These are phyloP conservation scores for Dryadomyces quercus-mongolicae DNA, from an alignment of 2,329 filamentous ascomycete species.

Conservation along the genomic window DNA sequence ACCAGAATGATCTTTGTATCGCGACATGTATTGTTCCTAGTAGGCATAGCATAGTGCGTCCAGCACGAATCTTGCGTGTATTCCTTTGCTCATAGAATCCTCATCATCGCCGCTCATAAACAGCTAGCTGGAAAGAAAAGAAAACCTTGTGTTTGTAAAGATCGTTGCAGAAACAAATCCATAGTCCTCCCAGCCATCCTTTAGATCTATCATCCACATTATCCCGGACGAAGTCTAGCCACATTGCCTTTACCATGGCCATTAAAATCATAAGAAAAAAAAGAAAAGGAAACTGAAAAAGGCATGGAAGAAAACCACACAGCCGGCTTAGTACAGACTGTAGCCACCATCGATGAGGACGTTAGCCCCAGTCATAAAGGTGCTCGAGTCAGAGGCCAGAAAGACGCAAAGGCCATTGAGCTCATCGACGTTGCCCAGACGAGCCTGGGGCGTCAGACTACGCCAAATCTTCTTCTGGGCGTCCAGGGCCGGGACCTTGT, in stretches of 20 bases:
- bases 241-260: neutral
- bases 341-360: constrained; percentile 61
- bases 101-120: neutral
- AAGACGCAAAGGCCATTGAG: constrained; percentile 68
- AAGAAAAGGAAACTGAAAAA: neutral
- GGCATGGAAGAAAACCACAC: neutral
- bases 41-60: neutral
- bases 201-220: neutral
- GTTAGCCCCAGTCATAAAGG: constrained; percentile 70
- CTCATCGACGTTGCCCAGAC: constrained; percentile 61
- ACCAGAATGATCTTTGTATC: too few relatives aligned
- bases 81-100: neutral
- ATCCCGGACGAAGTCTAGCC: neutral
- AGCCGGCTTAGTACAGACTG: constrained; percentile 34
- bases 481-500: constrained; percentile 65
- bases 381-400: constrained; percentile 58
- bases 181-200: neutral
- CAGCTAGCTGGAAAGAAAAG: neutral
- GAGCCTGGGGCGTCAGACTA: constrained; percentile 58
- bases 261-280: neutral
- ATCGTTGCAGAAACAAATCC: neutral
- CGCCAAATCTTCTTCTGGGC: constrained; percentile 77
- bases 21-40: neutral
- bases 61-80: neutral
- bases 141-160: neutral